These are phyloP conservation scores for Scedosporium minutisporum DNA, from an alignment of 2,329 filamentous ascomycete species.

Conservation along the genomic window DNA sequence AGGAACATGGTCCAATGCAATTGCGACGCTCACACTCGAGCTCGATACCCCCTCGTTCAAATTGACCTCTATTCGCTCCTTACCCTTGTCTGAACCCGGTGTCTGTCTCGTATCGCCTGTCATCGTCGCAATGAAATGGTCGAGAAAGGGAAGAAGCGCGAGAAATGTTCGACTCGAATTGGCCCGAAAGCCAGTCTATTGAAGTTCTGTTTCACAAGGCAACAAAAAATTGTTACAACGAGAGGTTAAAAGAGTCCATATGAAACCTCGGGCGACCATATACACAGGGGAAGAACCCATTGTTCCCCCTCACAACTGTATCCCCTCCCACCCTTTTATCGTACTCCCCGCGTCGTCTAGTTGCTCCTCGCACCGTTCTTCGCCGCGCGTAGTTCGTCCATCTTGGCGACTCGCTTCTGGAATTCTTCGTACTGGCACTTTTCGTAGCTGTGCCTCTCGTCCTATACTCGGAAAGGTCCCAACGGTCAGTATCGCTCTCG, in stretches of 20 bases:
- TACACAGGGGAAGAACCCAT: neutral
- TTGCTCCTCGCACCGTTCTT: constrained; percentile 83
- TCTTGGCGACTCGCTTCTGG: constrained; percentile 96
- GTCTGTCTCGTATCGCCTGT: neutral
- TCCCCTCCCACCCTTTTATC: neutral
- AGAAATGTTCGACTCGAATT: neutral
- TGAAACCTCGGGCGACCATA: neutral
- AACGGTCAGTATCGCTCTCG: neutral
- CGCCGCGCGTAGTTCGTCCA: constrained; percentile 85
- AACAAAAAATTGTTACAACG: neutral
- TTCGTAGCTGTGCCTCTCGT: constrained; percentile 95
- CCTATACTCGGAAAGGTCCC: constrained; percentile 38
- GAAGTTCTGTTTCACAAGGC: neutral
- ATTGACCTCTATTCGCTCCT: neutral
- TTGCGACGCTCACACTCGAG: neutral
- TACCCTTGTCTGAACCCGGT: neutral
- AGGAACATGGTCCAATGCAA: neutral
- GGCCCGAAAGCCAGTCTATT: neutral
- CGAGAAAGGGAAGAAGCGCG: neutral
- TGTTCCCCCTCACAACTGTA: too few relatives aligned
- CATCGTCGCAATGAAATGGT: neutral
- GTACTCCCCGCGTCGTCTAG: constrained; percentile 29
- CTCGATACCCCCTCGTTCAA: neutral
- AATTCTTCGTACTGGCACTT: constrained; percentile 99
- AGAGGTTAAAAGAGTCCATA: neutral